A percentile compares a stretch with the other conserved stretches of the same genome.
Evolutionary conservation across 179 eudicot genomes (phyloP).

Genomic region (Beta lomatogona): DNA sequence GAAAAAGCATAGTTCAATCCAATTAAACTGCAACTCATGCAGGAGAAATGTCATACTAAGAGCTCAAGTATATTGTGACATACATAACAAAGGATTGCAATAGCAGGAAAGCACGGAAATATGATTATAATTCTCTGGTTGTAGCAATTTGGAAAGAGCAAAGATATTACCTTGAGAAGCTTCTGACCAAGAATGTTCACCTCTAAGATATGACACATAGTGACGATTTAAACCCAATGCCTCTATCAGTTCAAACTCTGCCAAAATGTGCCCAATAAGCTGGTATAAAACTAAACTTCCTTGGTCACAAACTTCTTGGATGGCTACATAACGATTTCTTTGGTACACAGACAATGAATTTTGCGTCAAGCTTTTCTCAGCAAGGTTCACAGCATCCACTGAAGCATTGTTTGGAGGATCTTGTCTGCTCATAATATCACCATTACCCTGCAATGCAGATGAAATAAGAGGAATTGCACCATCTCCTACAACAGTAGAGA

Average conservation of each 20-base stretch:
- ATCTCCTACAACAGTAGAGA: slow-evolving; percentile 11
- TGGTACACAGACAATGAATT: slow-evolving; percentile 21
- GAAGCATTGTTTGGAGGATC: slow-evolving; percentile 9
- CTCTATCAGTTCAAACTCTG: slow-evolving; percentile 48
- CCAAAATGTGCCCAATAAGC: slow-evolving; percentile 54
- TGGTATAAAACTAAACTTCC: slow-evolving; percentile 63
- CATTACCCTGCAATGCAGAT: background rate
- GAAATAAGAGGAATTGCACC: slow-evolving; percentile 19
- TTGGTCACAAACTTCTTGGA: slow-evolving; percentile 75
- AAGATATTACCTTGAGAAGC: slow-evolving; percentile 36
- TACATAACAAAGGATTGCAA: background rate
- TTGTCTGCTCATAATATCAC: background rate
- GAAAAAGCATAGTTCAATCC: background rate
- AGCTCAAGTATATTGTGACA: background rate
- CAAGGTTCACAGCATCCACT: slow-evolving; percentile 19
- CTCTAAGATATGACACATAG: slow-evolving; percentile 54
- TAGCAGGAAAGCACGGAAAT: background rate
- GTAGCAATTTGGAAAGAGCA: background rate
- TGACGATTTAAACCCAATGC: slow-evolving; percentile 35
- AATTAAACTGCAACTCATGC: background rate
- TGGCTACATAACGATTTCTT: slow-evolving; percentile 51
- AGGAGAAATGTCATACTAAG: background rate
- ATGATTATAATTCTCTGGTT: background rate
- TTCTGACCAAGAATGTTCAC: slow-evolving; percentile 25
- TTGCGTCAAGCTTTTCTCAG: slow-evolving; percentile 23